phyloP scores from a whole-genome alignment of 495 filamentous ascomycete species.

The Neurospora sp. region DNA sequence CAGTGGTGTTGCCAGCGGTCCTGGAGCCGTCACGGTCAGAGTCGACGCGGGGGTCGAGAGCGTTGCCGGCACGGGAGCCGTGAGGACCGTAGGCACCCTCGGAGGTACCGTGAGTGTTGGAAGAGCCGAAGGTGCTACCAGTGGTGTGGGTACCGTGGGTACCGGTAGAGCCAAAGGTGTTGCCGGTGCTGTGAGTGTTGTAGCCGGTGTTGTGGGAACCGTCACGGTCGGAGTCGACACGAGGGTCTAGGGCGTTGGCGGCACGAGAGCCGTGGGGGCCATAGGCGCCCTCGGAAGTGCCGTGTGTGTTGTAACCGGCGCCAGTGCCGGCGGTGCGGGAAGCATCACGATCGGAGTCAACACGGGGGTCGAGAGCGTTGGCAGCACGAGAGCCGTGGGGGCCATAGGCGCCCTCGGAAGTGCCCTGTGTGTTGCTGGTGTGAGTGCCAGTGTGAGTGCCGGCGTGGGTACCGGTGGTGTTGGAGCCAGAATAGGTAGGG shows the following conservation, averaged over 20 bases:
- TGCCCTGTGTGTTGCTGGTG: slow-evolving; percentile 8
- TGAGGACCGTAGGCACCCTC: not conserved
- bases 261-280: slow-evolving; percentile 9
- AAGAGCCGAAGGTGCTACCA: slow-evolving; percentile 5
- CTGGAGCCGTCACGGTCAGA: slow-evolving; percentile 18
- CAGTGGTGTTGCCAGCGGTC: slow-evolving; percentile 7
- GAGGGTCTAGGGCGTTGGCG: slow-evolving; percentile 11
- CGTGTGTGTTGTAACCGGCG: slow-evolving; percentile 4
- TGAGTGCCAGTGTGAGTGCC: slow-evolving; percentile 8
- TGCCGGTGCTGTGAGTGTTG: slow-evolving; percentile 9
- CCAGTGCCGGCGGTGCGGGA: slow-evolving; percentile 10
- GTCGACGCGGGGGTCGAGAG: slow-evolving; percentile 41
- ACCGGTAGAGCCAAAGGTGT: not conserved
- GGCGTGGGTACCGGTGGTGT: slow-evolving; percentile 34
- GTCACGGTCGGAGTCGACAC: slow-evolving; percentile 8
- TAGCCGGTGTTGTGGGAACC: not conserved
- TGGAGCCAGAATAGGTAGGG: slow-evolving; percentile 11
- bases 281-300: slow-evolving; percentile 5
- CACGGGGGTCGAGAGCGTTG: slow-evolving; percentile 11
- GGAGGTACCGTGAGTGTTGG: not conserved
- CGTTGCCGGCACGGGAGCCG: slow-evolving; percentile 25
- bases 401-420: slow-evolving; percentile 5
- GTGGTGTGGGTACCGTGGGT: not conserved
- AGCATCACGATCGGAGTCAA: slow-evolving; percentile 9
- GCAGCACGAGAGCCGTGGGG: slow-evolving; percentile 9